A percentile compares a stretch with the other conserved stretches of the same genome.
phyloP scores from a whole-genome alignment of 441 rosid genomes.

The Daphne laureola region DNA sequence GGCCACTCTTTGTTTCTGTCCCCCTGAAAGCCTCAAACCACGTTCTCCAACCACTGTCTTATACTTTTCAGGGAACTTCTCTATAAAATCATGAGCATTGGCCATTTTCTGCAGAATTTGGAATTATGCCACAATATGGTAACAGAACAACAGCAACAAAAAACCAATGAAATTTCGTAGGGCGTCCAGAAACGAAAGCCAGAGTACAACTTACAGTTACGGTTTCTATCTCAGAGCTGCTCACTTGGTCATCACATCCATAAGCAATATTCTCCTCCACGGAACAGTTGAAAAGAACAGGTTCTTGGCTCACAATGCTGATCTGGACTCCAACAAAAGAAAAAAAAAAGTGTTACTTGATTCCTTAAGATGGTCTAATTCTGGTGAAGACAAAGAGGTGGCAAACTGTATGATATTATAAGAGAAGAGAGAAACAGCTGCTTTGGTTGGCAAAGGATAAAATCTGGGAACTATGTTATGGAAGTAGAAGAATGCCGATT shows the following conservation, averaged over 20 bases:
- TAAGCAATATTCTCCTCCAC: conserved; percentile 85
- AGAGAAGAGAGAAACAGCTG: neutral
- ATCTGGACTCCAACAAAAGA: conserved; percentile 31
- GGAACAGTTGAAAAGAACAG: conserved; percentile 86
- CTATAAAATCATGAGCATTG: conserved; percentile 81
- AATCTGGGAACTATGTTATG: too few species aligned
- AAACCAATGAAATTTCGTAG: neutral
- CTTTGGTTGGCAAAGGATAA: too few species aligned
- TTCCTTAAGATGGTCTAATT: neutral
- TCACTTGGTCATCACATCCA: conserved; percentile 65
- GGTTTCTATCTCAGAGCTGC: conserved; percentile 43
- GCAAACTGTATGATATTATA: neutral
- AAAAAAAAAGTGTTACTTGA: neutral
- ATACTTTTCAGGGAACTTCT: conserved; percentile 69
- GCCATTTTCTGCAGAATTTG: conserved; percentile 74
- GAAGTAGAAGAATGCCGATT: too few species aligned
- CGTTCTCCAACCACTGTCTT: conserved; percentile 79
- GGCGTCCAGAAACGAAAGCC: conserved; percentile 2
- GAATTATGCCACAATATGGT: conserved; percentile 4
- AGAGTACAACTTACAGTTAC: conserved; percentile 48
- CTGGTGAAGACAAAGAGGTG: neutral
- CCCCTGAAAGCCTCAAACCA: conserved; percentile 83
- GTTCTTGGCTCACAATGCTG: conserved; percentile 97
- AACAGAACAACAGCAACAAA: neutral
- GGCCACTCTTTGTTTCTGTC: conserved; percentile 89